Conservation (phyloP, 306 rosid species). For the Hippophae gyantsensis region DNA sequence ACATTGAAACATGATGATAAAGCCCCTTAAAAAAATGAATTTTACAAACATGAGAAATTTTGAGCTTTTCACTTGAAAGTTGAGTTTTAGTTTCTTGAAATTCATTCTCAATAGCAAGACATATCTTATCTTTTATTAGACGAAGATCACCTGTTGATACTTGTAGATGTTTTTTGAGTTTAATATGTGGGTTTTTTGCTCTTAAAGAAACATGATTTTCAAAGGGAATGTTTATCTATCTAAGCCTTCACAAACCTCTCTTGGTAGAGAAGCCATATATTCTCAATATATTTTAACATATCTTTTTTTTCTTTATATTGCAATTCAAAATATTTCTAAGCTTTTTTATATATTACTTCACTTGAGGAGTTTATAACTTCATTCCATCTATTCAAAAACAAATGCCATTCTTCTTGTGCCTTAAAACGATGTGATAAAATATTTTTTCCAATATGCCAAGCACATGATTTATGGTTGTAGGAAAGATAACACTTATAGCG, state of each 20-base stretch:
- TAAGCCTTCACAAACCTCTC: conserved; percentile 2
- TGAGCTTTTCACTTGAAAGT: background rate
- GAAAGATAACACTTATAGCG: background rate
- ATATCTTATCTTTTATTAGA: background rate
- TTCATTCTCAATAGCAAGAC: conserved; percentile 8
- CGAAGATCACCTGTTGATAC: conserved; percentile 1
- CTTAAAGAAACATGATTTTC: conserved; percentile 1
- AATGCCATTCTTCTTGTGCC: background rate
- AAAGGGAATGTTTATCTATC: background rate
- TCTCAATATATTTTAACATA: no score
- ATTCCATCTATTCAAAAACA: background rate
- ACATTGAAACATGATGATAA: no score
- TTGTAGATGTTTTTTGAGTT: background rate
- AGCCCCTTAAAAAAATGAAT: background rate
- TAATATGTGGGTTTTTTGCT: conserved; percentile 2
- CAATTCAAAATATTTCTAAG: background rate
- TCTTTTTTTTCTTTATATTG: background rate
- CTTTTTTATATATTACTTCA: background rate
- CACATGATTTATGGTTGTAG: background rate
- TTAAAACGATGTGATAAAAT: background rate
- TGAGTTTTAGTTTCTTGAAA: conserved; percentile 11
- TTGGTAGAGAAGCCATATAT: no score
- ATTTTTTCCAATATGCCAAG: conserved; percentile 4
- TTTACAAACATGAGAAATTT: background rate
- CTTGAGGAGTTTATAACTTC: background rate